Evolutionary conservation across 2,329 filamentous ascomycete genomes (phyloP), one percentile per base, ranked within the genome.

Genomic region (Aureobasidium lini): DNA sequence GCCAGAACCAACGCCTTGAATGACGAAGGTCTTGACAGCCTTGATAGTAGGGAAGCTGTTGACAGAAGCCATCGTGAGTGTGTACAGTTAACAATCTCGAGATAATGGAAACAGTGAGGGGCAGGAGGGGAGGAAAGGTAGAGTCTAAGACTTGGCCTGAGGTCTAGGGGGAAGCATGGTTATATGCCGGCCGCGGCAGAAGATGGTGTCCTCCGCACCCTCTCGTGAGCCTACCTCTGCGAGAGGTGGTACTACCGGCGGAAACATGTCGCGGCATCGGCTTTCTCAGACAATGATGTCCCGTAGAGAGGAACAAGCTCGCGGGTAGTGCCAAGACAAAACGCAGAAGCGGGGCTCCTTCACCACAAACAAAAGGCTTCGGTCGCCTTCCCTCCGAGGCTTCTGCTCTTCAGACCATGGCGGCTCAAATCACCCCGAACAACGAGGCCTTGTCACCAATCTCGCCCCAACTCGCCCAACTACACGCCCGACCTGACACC

Each of bases 41-140:
- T 89, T 89, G 77, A 93, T 90, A 59, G 81, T 87, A 48, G 88
- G 88, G 66, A 91, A 91, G 7, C 79, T 70, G 64, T 75, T 77
- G 61, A 80, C 79, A 50, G 62, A 49, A 32, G 64, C 59, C 67
- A 71, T 70, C 16, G 43, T 66, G 61, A 42, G 50, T 52, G 57
- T 47, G 10, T 46, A 28, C 52, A 40, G 40, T n/a, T 32, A 32
- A 42, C 15, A 34, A 16, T 39, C n/a, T 6, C 18, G 60, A 46
- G 47, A 48, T 44, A 31, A 15, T 42, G 42, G 43, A 34, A 42
- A 59, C 40, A 49, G 58, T 52, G 48, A 60, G 62, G 59, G 57
- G 44, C 29, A 48, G 52, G 56, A 31, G 50, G 23, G 36, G 40
- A 31, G 56, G 59, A 34, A 31, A 52, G 54, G 28, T 34, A n/a